These are phyloP conservation scores for Syzygium aromaticum DNA, from an alignment of 345 rosid genomes.

Conservation along the genomic window DNA sequence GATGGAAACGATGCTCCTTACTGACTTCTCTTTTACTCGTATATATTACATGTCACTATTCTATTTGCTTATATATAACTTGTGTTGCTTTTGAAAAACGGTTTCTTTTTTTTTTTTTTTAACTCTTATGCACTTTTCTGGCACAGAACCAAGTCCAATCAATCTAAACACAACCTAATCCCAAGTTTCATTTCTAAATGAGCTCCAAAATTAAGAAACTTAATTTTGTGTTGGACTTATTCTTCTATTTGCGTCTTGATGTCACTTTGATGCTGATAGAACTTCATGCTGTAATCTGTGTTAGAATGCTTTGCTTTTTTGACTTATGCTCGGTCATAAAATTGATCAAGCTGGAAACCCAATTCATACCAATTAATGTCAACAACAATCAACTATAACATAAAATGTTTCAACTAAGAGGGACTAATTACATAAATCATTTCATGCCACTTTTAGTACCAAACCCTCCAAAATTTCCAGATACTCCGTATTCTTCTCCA, in stretches of 20 bases:
- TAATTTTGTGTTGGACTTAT: no score
- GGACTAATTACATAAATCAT: no score
- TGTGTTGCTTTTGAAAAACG: background rate
- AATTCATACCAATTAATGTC: no score
- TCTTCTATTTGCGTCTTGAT: no score
- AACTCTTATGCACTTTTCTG: no score
- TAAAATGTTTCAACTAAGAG: no score
- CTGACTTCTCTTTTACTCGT: background rate
- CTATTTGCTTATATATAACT: fast-evolving
- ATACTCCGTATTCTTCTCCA: background rate
- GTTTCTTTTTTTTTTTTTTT: background rate
- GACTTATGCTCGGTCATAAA: no score
- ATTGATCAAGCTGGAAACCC: no score
- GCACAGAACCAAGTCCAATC: background rate
- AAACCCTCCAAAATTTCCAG: background rate
- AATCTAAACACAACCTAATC: background rate
- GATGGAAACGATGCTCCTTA: background rate
- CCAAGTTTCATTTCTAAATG: background rate
- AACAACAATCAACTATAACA: no score
- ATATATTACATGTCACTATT: background rate
- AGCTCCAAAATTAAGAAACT: background rate
- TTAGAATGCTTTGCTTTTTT: no score
- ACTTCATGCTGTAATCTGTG: no score
- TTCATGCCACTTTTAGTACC: background rate
- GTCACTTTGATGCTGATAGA: no score